These are phyloP conservation scores for Vigna mungo DNA, from an alignment of 306 rosid genomes.

Conservation along the genomic window DNA sequence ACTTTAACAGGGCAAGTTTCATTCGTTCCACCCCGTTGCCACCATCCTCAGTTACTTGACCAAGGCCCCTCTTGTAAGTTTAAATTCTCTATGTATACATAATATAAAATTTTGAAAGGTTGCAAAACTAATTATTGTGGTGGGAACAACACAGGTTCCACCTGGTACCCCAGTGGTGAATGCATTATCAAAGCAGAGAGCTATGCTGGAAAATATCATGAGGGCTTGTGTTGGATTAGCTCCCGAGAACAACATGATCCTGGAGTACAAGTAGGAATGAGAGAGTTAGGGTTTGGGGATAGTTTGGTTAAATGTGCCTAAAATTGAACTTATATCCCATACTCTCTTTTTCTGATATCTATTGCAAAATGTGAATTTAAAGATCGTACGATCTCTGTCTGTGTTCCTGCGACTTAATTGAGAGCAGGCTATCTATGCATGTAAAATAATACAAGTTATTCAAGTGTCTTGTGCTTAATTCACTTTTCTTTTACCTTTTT, in stretches of 20 bases:
- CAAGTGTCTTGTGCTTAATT: conserved; percentile 20
- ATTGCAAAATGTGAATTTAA: conserved; percentile 24
- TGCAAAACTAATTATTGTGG: conserved; percentile 6
- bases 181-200: conserved; percentile 92
- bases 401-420: conserved; percentile 46
- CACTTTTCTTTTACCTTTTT: background rate
- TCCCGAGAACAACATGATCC: conserved; percentile 98
- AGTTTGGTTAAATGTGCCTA: conserved; percentile 1
- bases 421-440: conserved; percentile 49
- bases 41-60: conserved; percentile 92
- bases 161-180: conserved; percentile 98
- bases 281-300: conserved; percentile 23
- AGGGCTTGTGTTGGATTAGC: conserved; percentile 98
- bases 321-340: background rate
- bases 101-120: background rate
- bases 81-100: background rate
- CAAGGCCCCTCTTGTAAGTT: conserved; percentile 95
- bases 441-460: conserved; percentile 25
- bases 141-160: conserved; percentile 70
- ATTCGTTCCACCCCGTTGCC: conserved; percentile 97
- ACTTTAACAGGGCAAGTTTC: conserved; percentile 73
- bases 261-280: conserved; percentile 69
- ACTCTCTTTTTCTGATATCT: background rate
- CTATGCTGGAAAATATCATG: conserved; percentile 94
- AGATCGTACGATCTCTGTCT: background rate